Evolutionary conservation across 306 rosid genomes (phyloP), one percentile per base, ranked within the genome.

Genomic region (Cyamopsis tetragonoloba): DNA sequence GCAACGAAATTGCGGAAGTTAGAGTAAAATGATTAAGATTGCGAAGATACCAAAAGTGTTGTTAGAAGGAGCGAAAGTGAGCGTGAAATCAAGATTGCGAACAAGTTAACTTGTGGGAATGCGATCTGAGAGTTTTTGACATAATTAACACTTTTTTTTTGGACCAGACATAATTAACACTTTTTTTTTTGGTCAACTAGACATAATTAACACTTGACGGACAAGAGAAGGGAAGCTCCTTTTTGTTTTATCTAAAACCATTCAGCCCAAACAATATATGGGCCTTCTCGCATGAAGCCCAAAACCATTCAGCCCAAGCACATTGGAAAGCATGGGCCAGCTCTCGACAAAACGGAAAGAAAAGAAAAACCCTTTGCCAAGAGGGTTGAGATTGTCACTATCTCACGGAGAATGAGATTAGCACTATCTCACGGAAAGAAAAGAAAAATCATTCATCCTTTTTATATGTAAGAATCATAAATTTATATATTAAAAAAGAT

Each of bases 71-170:
- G 14, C 13, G 5, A 73, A 23, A 23, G 43, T 43, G 64, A 17
- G 26, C 18, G 41, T 23, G 67, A 56, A 66, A 74, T 35, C 3
- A 14, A 71, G 68, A 37, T 48, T 49, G 27, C 15, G 47, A 41
- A 54, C 24, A 32, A 55, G 18, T 23, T 44, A 15, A 57, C 39
- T 47, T 58, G n/a, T 12, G 39, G 50, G 6, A 62, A 41, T 32
- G 55, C 55, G 77, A 77, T 70, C 81, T 77, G 38, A 7, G 20
- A 66, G n/a, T n/a, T n/a, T n/a, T n/a, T n/a, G n/a, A n/a, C n/a
- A 18, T 28, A 34, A 60, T 44, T 56, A 5, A 22, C 7, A 31
- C 35, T 38, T 38, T 59, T 17, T 58, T 31, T n/a, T n/a, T n/a
- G n/a, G n/a, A n/a, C n/a, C n/a, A n/a, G n/a, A 32, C 27, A 17